These are phyloP conservation scores for Coniosporium uncinatum DNA, from an alignment of 2,329 filamentous ascomycete genomes.

Conservation along the genomic window DNA sequence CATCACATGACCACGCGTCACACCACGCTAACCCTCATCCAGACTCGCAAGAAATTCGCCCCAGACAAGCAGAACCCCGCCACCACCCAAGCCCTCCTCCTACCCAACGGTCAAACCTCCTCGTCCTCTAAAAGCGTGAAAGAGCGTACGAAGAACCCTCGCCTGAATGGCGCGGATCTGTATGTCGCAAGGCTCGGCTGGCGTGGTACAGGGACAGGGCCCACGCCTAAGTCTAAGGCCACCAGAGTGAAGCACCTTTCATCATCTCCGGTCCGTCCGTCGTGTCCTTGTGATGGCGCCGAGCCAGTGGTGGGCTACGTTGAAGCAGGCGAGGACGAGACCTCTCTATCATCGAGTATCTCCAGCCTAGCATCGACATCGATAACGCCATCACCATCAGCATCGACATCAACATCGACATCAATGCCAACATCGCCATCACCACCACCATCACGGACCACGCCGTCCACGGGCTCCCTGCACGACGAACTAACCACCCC, in stretches of 20 bases:
- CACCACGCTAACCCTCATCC: too few relatives aligned
- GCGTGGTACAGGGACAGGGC: too few relatives aligned
- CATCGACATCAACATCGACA: too few relatives aligned
- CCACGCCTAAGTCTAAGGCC: background rate
- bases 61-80: background rate
- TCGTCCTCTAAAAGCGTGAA: conserved; percentile 14
- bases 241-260: background rate
- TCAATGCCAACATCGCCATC: too few relatives aligned
- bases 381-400: background rate
- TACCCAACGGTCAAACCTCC: conserved; percentile 18
- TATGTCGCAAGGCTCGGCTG: conserved; percentile 41
- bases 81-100: conserved; percentile 9
- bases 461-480: conserved; percentile 28
- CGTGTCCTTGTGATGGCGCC: background rate
- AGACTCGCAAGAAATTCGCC: too few relatives aligned
- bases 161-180: conserved; percentile 42
- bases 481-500: conserved; percentile 32
- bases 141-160: conserved; percentile 37
- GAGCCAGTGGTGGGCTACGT: too few relatives aligned
- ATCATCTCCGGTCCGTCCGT: background rate
- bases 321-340: background rate
- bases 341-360: too few relatives aligned
- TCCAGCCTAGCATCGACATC: too few relatives aligned
- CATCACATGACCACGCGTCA: too few relatives aligned
- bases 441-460: background rate